phyloP scores from a whole-genome alignment of 441 rosid species.

The Cnidoscolus chayamansa region DNA sequence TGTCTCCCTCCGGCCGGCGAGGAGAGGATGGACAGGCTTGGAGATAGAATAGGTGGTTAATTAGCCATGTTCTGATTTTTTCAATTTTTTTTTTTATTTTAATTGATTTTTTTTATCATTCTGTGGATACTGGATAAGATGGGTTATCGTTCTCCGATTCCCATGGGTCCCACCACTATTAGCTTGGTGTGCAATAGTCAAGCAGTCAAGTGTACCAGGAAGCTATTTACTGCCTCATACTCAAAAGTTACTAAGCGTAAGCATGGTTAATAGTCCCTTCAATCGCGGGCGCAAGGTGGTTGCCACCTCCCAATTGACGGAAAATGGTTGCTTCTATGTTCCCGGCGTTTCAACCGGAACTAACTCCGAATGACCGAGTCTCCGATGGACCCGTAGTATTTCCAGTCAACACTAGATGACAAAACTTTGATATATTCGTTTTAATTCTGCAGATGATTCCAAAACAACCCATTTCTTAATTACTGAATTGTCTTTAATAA shows the following conservation, averaged over 20 bases:
- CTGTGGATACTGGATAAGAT: constrained; percentile 27
- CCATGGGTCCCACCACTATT: constrained; percentile 24
- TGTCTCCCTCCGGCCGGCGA: constrained; percentile 33
- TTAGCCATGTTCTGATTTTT: neutral
- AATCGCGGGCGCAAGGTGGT: constrained; percentile 1
- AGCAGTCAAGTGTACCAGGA: too few species aligned
- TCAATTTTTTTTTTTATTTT: neutral
- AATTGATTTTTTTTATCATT: neutral
- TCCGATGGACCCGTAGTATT: neutral
- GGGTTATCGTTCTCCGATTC: constrained; percentile 21
- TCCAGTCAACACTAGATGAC: neutral
- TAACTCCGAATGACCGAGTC: neutral
- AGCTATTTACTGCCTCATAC: too few species aligned
- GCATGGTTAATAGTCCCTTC: neutral
- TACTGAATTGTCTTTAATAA: neutral
- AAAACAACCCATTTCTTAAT: constrained; percentile 4
- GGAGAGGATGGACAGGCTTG: constrained; percentile 17
- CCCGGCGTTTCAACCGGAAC: neutral
- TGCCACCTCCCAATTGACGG: neutral
- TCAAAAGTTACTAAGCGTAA: neutral
- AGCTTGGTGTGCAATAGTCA: neutral
- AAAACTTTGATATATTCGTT: neutral
- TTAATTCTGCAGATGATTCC: neutral
- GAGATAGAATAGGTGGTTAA: constrained; percentile 12
- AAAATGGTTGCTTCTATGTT: neutral